Percentiles rank a stretch among this genome's conserved stretches.
Conservation (phyloP, 2,329 filamentous ascomycete species). For the Thyridium curvatum region DNA sequence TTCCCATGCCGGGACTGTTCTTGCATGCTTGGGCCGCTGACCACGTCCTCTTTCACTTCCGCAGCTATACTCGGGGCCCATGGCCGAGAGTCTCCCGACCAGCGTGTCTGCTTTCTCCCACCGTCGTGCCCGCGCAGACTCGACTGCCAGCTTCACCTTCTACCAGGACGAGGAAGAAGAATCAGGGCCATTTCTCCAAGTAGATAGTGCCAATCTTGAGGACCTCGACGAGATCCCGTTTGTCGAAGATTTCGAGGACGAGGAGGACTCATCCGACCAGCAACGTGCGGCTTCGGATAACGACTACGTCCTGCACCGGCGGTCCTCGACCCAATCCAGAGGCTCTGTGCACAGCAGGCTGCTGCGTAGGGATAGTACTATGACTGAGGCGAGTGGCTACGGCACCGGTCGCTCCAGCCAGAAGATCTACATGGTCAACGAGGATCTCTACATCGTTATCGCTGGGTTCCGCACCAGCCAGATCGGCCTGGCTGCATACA, state of each 20-base stretch:
- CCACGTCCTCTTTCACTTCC: constrained; percentile 3
- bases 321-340: constrained; percentile 55
- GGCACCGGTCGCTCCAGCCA: constrained; percentile 65
- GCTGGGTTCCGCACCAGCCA: constrained; percentile 81
- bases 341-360: constrained; percentile 57
- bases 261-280: constrained; percentile 28
- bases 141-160: constrained; percentile 82
- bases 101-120: constrained; percentile 90
- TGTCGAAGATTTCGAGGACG: constrained; percentile 28
- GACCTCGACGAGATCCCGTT: constrained; percentile 34
- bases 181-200: constrained; percentile 17
- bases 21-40: no score
- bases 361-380: constrained; percentile 62
- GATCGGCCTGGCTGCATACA: constrained; percentile 63
- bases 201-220: constrained; percentile 22
- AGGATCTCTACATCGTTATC: constrained; percentile 90
- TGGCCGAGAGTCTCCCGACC: constrained; percentile 92
- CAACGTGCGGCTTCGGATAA: constrained; percentile 24
- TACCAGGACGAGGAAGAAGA: constrained; percentile 66
- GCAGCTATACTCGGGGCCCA: constrained; percentile 79
- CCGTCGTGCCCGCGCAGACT: constrained; percentile 73
- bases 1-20: no score
- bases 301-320: constrained; percentile 48
- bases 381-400: constrained; percentile 60
- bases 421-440: constrained; percentile 87